phyloP scores from a whole-genome alignment of 768 basidiomycete genomes.

The Auriscalpium vulgare region DNA sequence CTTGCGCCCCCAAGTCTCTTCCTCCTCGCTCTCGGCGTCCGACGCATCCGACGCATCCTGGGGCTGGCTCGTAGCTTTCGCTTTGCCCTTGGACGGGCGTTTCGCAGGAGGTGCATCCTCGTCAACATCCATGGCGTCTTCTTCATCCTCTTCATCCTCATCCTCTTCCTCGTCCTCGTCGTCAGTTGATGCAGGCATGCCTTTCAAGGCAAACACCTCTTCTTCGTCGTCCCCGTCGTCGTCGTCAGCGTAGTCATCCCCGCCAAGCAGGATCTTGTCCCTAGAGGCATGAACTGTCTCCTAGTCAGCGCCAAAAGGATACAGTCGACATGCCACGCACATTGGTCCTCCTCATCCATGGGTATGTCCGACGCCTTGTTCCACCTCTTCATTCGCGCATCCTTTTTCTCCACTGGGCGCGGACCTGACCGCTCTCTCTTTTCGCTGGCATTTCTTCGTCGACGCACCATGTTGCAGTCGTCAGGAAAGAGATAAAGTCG shows the following conservation, averaged over 20 bases:
- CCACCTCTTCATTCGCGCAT: conserved; percentile 57
- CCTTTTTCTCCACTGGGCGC: conserved; percentile 41
- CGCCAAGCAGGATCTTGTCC: conserved; percentile 74
- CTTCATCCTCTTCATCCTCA: conserved; percentile 26
- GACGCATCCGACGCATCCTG: conserved; percentile 19
- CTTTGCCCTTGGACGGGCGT: conserved; percentile 19
- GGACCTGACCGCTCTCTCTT: conserved; percentile 25
- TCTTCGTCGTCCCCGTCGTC: conserved; percentile 63
- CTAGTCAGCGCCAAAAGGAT: not conserved
- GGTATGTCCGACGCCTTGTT: conserved; percentile 60
- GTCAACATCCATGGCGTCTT: conserved; percentile 17
- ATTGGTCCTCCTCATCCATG: conserved; percentile 72
- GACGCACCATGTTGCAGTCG: conserved; percentile 5
- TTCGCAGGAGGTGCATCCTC: conserved; percentile 7
- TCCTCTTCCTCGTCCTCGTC: conserved; percentile 38
- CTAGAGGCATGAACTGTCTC: conserved; percentile 58
- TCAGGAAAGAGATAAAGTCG: no score
- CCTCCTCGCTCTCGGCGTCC: conserved; percentile 29
- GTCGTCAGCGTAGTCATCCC: conserved; percentile 39
- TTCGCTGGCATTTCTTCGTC: not conserved
- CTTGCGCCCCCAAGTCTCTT: conserved; percentile 77
- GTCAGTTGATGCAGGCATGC: conserved; percentile 37
- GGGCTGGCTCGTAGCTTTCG: conserved; percentile 16
- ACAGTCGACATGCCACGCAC: conserved; percentile 33
- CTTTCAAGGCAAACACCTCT: conserved; percentile 73